Percentiles rank a stretch among this genome's conserved stretches.
Conservation (phyloP, 2,329 filamentous ascomycete genomes). For the Hortaea werneckii region DNA sequence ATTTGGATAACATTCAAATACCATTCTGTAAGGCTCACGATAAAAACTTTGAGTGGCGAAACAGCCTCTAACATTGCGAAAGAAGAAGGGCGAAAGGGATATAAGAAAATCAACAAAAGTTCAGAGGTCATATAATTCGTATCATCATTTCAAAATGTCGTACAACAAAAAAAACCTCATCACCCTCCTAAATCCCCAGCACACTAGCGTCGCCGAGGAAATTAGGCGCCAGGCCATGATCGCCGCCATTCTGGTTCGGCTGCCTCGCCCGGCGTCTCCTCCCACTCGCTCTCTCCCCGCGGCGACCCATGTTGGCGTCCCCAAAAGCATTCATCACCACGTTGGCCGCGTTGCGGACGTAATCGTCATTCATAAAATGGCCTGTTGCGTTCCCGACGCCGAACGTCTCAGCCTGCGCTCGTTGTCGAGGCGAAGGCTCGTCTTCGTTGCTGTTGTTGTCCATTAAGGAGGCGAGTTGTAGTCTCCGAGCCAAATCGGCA, state of each 20-base stretch:
- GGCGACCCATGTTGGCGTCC: conserved; percentile 21
- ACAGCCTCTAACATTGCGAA: too few relatives aligned
- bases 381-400: conserved; percentile 42
- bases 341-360: conserved; percentile 28
- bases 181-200: conserved; percentile 11
- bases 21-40: too few relatives aligned
- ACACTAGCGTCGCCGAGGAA: conserved; percentile 27
- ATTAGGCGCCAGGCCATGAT: conserved; percentile 20
- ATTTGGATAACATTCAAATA: too few relatives aligned
- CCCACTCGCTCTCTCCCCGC: conserved; percentile 22
- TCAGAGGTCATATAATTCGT: too few relatives aligned
- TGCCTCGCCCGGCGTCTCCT: conserved; percentile 15
- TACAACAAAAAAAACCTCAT: too few relatives aligned
- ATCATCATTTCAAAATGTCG: too few relatives aligned
- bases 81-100: too few relatives aligned
- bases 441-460: conserved; percentile 15
- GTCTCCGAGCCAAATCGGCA: conserved; percentile 41
- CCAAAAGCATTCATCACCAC: conserved; percentile 24
- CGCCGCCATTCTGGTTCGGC: conserved; percentile 7
- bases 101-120: too few relatives aligned
- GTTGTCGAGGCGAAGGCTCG: conserved; percentile 25
- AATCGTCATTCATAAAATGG: conserved; percentile 55
- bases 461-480: conserved; percentile 37
- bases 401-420: conserved; percentile 17
- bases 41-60: too few relatives aligned